Evolutionary conservation across 768 basidiomycete genomes (phyloP).

Genomic region (Kwoniella botswanensis): DNA sequence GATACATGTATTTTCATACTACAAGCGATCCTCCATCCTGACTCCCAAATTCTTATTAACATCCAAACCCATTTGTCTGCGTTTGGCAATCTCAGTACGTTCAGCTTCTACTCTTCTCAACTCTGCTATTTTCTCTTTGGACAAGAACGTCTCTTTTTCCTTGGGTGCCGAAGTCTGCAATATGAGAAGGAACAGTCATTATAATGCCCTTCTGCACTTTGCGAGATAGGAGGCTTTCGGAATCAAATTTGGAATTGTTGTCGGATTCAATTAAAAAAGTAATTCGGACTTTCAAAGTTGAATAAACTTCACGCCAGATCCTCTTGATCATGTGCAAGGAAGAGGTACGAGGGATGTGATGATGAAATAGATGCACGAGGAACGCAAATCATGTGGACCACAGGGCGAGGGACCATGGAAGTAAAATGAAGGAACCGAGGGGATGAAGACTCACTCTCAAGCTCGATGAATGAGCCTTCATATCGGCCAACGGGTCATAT

Average conservation of each 20-base stretch:
- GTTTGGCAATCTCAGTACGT: conserved; percentile 69
- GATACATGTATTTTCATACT: background rate
- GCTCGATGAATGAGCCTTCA: conserved; percentile 73
- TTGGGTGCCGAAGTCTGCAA: conserved; percentile 45
- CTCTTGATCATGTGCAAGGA: too few relatives aligned
- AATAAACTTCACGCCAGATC: too few relatives aligned
- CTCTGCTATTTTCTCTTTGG: conserved; percentile 78
- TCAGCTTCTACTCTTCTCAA: conserved; percentile 83
- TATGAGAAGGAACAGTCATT: background rate
- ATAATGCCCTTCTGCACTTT: background rate
- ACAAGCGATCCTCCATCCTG: conserved; percentile 39
- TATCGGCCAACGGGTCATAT: conserved; percentile 84
- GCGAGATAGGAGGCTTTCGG: background rate
- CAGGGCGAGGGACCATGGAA: too few relatives aligned
- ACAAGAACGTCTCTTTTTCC: conserved; percentile 77
- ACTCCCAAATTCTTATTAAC: conserved; percentile 53
- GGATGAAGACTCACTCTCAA: conserved; percentile 67
- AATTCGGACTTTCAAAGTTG: too few relatives aligned
- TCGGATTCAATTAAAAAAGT: too few relatives aligned
- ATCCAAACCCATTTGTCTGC: conserved; percentile 50
- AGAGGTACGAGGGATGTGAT: too few relatives aligned
- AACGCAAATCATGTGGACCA: too few relatives aligned
- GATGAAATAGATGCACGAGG: too few relatives aligned
- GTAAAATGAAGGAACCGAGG: too few relatives aligned
- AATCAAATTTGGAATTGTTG: background rate